Evolutionary conservation across 306 rosid species (phyloP).

Genomic region (Adenanthera pavonina): DNA sequence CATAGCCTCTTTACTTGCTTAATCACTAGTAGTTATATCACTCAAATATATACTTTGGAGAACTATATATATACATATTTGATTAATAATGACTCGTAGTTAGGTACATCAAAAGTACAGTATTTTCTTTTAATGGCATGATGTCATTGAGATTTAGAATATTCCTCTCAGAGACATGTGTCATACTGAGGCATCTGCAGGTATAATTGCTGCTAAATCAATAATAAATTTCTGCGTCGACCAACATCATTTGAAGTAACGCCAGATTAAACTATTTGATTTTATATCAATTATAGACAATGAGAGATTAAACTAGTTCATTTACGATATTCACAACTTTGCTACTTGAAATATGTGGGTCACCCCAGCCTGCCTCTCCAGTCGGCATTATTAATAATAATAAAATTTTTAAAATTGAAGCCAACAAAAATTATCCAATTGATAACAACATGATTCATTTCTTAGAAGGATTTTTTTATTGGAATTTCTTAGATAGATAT

Average conservation of each 20-base stretch:
- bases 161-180: constrained; percentile 45
- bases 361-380: constrained; percentile 22
- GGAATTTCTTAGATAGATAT: too few species aligned
- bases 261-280: constrained; percentile 18
- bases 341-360: constrained; percentile 20
- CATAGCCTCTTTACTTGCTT: not conserved
- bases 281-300: constrained; percentile 42
- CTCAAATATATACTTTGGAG: not conserved
- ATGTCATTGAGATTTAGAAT: constrained; percentile 46
- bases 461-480: too few species aligned
- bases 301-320: constrained; percentile 33
- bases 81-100: constrained; percentile 11
- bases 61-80: not conserved
- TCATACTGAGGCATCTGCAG: constrained; percentile 40
- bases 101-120: constrained; percentile 37
- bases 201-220: constrained; percentile 43
- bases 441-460: too few species aligned
- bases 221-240: not conserved
- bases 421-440: too few species aligned
- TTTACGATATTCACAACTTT: constrained; percentile 46
- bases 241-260: constrained; percentile 44
- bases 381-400: too few species aligned
- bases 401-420: too few species aligned
- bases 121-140: constrained; percentile 31
- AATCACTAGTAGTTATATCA: too few species aligned